phyloP scores from a whole-genome alignment of 164 flowering plant species.

The Cinnamomum chago region DNA sequence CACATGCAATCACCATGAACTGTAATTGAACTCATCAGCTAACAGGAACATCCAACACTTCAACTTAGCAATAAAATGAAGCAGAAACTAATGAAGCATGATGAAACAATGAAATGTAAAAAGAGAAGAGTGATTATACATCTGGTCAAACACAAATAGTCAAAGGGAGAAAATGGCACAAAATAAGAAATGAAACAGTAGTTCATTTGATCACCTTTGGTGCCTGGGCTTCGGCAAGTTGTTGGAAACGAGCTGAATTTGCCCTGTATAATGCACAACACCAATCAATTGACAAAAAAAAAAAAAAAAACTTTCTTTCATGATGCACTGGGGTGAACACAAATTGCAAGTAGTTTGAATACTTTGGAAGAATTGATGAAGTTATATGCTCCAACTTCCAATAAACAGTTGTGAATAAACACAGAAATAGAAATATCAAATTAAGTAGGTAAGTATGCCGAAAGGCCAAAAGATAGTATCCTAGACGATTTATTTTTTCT shows the following conservation, averaged over 20 bases:
- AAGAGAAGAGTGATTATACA: neutral
- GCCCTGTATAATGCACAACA: slow-evolving; percentile 41
- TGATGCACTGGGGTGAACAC: neutral
- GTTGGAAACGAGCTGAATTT: slow-evolving; percentile 53
- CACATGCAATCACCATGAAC: slow-evolving; percentile 98
- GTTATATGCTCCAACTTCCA: neutral
- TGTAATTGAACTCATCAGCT: slow-evolving; percentile 41
- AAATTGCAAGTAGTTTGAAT: neutral
- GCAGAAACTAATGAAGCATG: neutral
- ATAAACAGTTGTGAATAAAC: neutral
- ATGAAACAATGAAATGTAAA: neutral
- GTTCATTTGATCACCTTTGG: slow-evolving; percentile 64
- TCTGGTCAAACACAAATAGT: neutral
- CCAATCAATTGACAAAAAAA: slow-evolving; percentile 10
- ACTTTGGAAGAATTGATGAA: neutral
- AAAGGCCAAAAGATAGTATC: no score
- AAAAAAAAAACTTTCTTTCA: neutral
- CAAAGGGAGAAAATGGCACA: neutral
- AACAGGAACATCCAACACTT: neutral
- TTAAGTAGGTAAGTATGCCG: neutral
- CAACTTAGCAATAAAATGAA: slow-evolving; percentile 3
- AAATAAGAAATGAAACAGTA: neutral
- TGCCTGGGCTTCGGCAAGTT: slow-evolving; percentile 65
- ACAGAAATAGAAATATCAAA: neutral
- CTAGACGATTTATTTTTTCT: neutral